These are phyloP conservation scores for Suillus lakei DNA, from an alignment of 768 basidiomycete genomes.

Conservation along the genomic window DNA sequence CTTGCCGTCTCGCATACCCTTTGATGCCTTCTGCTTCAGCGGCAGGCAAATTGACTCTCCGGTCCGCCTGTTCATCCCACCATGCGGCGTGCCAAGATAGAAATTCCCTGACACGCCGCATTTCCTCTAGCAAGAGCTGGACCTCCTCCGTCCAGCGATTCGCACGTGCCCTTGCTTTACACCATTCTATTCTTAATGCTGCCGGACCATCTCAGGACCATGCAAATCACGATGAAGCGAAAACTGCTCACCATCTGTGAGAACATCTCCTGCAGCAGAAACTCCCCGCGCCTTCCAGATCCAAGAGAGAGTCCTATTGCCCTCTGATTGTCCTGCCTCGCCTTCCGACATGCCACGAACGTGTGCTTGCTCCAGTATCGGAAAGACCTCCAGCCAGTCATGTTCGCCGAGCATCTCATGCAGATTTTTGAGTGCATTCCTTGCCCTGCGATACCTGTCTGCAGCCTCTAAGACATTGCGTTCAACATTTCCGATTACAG, in stretches of 20 bases:
- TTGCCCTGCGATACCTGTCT: neutral
- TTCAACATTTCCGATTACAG: conserved; percentile 12
- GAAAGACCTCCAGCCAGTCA: neutral
- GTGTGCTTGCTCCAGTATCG: neutral
- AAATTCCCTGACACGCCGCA: conserved; percentile 25
- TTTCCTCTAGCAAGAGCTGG: conserved; percentile 30
- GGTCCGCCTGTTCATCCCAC: conserved; percentile 18
- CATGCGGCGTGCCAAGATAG: conserved; percentile 24
- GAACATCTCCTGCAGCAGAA: too few relatives aligned
- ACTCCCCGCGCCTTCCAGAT: neutral
- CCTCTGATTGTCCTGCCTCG: neutral
- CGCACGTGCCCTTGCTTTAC: conserved; percentile 23
- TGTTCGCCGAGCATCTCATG: too few relatives aligned
- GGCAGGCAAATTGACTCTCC: neutral
- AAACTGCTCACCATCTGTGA: too few relatives aligned
- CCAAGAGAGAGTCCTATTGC: neutral
- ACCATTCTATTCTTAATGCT: conserved; percentile 29
- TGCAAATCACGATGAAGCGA: neutral
- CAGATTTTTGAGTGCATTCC: too few relatives aligned
- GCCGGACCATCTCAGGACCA: too few relatives aligned
- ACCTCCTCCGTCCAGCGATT: conserved; percentile 31
- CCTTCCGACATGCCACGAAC: neutral
- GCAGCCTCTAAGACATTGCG: too few relatives aligned
- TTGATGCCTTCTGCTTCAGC: neutral
- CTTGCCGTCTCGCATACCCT: neutral